Evolutionary conservation across 768 basidiomycete genomes (phyloP), one percentile per base, ranked within the genome.

Genomic region (Lentinula edodes): DNA sequence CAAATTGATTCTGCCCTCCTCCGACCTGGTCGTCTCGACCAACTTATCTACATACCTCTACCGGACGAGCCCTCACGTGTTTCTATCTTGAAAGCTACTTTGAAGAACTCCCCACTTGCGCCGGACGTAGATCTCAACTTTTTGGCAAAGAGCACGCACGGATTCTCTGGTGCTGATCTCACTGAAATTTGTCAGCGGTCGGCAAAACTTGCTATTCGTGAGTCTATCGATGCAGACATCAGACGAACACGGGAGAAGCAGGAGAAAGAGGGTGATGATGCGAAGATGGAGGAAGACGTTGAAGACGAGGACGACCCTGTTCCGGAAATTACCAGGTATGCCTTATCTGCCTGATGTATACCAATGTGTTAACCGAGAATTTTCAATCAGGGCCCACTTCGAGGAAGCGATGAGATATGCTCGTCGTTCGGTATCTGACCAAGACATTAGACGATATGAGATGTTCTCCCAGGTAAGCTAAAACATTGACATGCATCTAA

Each of bases 121-220:
- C 75, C 81, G 16, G 86, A 88, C 1, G 95, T 99, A 66, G 86
- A 97, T 72, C 85, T 98, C 52, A 35, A 36, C 32, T 98, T 88
- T 88, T 81, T 99, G 64, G 84, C 95, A 58, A 96, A 90, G 85
- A 84, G 80, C 73, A 97, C 96, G 13, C 93, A 98, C 69, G 97
- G 97, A 12, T 99, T 90, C 87, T 98, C 96, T 70, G 97, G 97
- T 87, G 97, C 97, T 61, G 97, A 99, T 85, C 79, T 98, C 66
- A 96, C 96, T n/a, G 97, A 98, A 74, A 96, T 99, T 69, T 98
- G 96, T 73, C 96, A 98, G 75, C 87, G 97, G 55, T 89, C 97
- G 5, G 95, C 95, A 60, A 99, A 99, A 79, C 81, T 98, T 59
- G 96, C 96, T 1, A 99, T 99, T 70, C 85, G 96, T 32, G 93